Evolutionary conservation across 805 yeast genomes (phyloP).

Genomic region (Nakazawaea molendinolei): DNA sequence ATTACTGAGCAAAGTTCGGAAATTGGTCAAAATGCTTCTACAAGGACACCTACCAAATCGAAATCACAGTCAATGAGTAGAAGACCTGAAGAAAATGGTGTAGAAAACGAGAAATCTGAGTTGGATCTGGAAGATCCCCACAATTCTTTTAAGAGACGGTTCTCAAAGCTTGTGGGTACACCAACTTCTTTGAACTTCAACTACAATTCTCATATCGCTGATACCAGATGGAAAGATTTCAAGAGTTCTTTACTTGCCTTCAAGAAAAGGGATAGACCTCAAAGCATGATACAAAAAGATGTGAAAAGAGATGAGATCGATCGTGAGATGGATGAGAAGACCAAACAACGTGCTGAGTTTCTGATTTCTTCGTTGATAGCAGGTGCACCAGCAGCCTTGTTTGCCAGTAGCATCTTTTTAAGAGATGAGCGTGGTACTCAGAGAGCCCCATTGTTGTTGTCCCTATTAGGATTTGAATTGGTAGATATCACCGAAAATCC

Average conservation of each 20-base stretch:
- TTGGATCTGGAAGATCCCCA: slow-evolving; percentile 3
- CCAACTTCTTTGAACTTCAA: slow-evolving; percentile 1
- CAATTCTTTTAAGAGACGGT: slow-evolving; percentile 5
- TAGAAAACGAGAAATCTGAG: neutral
- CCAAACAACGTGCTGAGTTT: slow-evolving; percentile 19
- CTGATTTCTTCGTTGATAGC: slow-evolving; percentile 47
- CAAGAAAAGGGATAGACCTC: slow-evolving; percentile 5
- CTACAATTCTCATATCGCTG: neutral
- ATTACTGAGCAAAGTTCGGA: too few species aligned
- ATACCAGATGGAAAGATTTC: slow-evolving; percentile 10
- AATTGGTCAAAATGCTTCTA: too few species aligned
- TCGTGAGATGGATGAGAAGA: slow-evolving; percentile 16
- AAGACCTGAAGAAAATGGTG: neutral
- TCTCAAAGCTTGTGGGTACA: slow-evolving; percentile 6
- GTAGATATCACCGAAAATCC: slow-evolving; percentile 34
- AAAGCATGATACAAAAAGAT: neutral
- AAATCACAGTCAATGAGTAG: neutral
- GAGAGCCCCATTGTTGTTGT: slow-evolving; percentile 77
- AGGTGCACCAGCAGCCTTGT: slow-evolving; percentile 68
- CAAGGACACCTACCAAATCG: neutral
- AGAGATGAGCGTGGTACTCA: slow-evolving; percentile 70
- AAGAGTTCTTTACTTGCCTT: slow-evolving; percentile 8
- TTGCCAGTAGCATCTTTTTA: slow-evolving; percentile 67
- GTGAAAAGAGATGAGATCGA: slow-evolving; percentile 1
- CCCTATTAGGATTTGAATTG: slow-evolving; percentile 63